Evolutionary conservation across 768 basidiomycete genomes (phyloP).

Genomic region (Suillus fuscotomentosus): DNA sequence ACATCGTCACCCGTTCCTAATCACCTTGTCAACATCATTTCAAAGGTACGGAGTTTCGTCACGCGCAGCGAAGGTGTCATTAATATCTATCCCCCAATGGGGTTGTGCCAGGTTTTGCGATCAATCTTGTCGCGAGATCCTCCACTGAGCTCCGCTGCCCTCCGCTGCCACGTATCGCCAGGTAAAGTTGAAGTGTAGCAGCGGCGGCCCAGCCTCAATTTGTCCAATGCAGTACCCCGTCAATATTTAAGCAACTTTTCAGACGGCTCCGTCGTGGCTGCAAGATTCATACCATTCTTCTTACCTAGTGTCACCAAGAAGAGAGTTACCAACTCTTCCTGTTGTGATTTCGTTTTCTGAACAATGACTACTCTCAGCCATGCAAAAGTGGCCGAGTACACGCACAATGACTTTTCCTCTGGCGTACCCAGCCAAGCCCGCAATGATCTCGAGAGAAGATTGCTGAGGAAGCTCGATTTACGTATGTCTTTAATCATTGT

Average conservation of each 20-base stretch:
- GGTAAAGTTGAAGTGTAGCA: background rate
- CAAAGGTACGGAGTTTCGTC: background rate
- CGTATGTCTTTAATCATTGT: conserved; percentile 6
- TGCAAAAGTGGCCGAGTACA: background rate
- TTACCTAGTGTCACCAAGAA: background rate
- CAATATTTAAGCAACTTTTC: background rate
- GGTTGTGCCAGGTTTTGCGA: background rate
- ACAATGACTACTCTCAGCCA: background rate
- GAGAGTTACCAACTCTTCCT: background rate
- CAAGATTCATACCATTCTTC: background rate
- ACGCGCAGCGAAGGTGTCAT: background rate
- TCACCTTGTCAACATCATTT: background rate
- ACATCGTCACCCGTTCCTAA: background rate
- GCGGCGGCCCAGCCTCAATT: background rate
- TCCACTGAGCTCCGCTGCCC: background rate
- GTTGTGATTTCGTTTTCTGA: background rate
- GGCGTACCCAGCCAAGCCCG: background rate
- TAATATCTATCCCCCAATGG: background rate
- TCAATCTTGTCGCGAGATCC: background rate
- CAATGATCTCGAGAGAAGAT: conserved; percentile 2
- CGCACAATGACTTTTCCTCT: background rate
- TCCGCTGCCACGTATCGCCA: background rate
- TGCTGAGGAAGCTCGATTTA: conserved; percentile 9
- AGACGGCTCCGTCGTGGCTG: background rate
- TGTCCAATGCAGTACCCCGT: background rate